Evolutionary conservation across 805 yeast species (phyloP), one percentile per base, ranked within the genome.

Genomic region (Kazachstania kunashirensis): DNA sequence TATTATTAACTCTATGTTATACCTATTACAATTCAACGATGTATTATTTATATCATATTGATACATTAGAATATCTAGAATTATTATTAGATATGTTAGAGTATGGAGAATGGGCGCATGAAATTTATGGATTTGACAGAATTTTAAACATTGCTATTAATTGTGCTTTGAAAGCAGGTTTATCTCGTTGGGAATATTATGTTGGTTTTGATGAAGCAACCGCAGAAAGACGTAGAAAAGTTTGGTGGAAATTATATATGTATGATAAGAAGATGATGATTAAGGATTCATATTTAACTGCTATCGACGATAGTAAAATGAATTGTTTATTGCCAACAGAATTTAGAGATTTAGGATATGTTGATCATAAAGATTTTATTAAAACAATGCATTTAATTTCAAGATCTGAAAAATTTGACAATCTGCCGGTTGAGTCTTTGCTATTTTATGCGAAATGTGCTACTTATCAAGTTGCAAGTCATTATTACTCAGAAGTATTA

Each of bases 121-220:
- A 55, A 29, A 29, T 31, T 24, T 51, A 45, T 33, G 55, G 52
- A 1, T 45, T 42, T 34, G 53, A 48, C 24, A 53, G 47, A 37
- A 52, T 52, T 3, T 33, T 53, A 10, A 46, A 42, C 2, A 45
- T 49, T 20, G 55, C 55, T 3, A 31, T 49, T 8, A 43, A 47
- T 27, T 46, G 46, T 33, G 55, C 61, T 6, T 36, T 37, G 11
- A 45, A 41, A 18, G 29, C 49, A 26, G 63, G 62, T 2, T 42
- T 57, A 4, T 40, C 48, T 12, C 49, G 59, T 26, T 58, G 62
- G 62, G 63, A 58, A 33, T 53, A 43, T 38, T 57, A 55, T 38
- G 54, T 53, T 12, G 60, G 59, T 2, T 34, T 54, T 21, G 52
- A 50, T 36, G 60, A 55, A 38, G 37, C 28, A 7, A 33, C 39